phyloP scores from a whole-genome alignment of 352 stramenopile species.

The Aphanomyces euteiches region DNA sequence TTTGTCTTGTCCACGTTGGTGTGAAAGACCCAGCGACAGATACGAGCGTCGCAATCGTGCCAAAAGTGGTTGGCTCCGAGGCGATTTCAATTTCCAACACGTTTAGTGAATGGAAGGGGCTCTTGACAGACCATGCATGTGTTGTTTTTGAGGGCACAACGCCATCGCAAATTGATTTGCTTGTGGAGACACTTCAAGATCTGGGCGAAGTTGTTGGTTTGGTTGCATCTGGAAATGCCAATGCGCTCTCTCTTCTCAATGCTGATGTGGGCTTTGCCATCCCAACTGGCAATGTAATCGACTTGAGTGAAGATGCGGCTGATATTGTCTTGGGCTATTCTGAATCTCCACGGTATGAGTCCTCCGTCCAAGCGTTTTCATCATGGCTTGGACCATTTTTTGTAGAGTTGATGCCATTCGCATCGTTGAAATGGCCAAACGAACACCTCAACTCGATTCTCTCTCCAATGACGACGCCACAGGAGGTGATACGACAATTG shows the following conservation, averaged over 20 bases:
- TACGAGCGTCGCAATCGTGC: constrained; percentile 38
- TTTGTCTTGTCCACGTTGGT: constrained; percentile 41
- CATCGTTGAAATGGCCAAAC: constrained; percentile 48
- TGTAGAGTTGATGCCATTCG: constrained; percentile 37
- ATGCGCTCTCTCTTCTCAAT: constrained; percentile 47
- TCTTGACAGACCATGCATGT: constrained; percentile 42
- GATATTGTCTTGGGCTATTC: constrained; percentile 43
- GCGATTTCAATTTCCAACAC: constrained; percentile 54
- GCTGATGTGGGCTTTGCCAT: constrained; percentile 52
- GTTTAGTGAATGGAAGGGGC: constrained; percentile 46
- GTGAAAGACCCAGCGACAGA: constrained; percentile 42
- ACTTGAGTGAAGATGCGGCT: constrained; percentile 49
- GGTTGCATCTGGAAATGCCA: constrained; percentile 43
- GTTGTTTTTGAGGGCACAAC: constrained; percentile 48
- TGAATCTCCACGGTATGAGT: constrained; percentile 45
- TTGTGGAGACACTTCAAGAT: constrained; percentile 54
- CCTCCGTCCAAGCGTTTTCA: neutral
- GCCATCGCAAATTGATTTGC: constrained; percentile 43
- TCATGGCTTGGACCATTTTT: neutral
- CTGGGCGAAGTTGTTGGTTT: constrained; percentile 49
- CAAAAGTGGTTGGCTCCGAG: constrained; percentile 40
- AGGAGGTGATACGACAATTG: too few species aligned
- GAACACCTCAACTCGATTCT: constrained; percentile 16
- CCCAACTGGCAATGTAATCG: constrained; percentile 41
- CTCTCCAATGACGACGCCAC: too few species aligned